Evolutionary conservation across 805 yeast species (phyloP).

Genomic region (Hanseniaspora vineae): DNA sequence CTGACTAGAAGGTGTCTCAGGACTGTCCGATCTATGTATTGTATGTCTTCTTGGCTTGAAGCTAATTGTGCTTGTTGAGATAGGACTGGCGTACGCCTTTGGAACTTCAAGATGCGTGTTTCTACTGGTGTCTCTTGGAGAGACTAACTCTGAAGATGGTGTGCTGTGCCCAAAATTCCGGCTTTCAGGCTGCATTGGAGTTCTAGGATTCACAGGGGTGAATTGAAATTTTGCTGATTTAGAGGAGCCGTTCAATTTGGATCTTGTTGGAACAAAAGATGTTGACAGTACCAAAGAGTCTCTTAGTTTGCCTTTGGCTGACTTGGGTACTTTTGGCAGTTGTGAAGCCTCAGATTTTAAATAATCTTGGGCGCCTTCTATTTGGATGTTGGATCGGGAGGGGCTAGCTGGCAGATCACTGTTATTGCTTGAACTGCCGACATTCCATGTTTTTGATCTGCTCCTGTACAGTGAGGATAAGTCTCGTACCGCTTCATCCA

Average conservation of each 20-base stretch:
- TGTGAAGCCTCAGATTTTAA: too few species aligned
- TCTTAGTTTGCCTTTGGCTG: slow-evolving; percentile 1
- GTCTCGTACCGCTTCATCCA: too few species aligned
- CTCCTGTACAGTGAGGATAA: too few species aligned
- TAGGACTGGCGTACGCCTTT: not conserved
- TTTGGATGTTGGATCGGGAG: too few species aligned
- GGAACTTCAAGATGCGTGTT: too few species aligned
- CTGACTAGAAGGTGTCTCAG: not conserved
- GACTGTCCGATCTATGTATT: not conserved
- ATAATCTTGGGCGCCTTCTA: too few species aligned
- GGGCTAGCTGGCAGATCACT: too few species aligned
- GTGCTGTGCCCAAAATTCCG: not conserved
- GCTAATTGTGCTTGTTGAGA: not conserved
- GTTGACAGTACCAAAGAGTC: slow-evolving; percentile 19
- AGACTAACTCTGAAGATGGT: not conserved
- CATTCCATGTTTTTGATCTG: too few species aligned
- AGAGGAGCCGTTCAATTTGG: slow-evolving; percentile 10
- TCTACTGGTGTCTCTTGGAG: not conserved
- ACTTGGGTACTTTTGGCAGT: too few species aligned
- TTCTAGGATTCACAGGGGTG: not conserved
- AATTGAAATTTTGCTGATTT: not conserved
- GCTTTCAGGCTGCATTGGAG: not conserved
- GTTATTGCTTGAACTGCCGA: too few species aligned
- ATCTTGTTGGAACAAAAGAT: slow-evolving; percentile 21
- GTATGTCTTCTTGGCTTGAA: slow-evolving; percentile 3